Conservation (phyloP, 2,329 filamentous ascomycete genomes). For the Penicillium digitatum region DNA sequence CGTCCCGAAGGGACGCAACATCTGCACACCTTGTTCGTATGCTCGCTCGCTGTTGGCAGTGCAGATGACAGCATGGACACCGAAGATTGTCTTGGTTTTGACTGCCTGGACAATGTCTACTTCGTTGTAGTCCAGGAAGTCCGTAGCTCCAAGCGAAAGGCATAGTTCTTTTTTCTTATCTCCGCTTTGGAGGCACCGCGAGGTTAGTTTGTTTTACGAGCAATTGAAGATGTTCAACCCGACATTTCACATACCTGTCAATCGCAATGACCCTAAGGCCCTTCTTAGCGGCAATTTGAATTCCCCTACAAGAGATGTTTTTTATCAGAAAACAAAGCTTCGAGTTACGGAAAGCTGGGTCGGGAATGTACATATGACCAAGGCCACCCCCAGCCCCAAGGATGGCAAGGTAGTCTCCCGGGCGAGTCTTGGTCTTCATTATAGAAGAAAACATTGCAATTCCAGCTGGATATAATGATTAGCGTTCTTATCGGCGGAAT, state of each 20-base stretch:
- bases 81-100: constrained; percentile 41
- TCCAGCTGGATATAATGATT: constrained; percentile 25
- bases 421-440: constrained; percentile 34
- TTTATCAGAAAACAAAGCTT: neutral
- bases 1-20: constrained; percentile 46
- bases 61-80: constrained; percentile 47
- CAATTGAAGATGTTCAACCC: neutral
- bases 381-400: constrained; percentile 38
- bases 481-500: neutral
- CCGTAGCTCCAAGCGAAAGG: constrained; percentile 31
- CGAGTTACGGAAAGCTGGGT: neutral
- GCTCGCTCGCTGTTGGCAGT: constrained; percentile 46
- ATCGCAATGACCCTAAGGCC: constrained; percentile 39
- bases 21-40: constrained; percentile 43
- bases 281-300: constrained; percentile 37
- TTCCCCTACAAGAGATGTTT: constrained; percentile 24
- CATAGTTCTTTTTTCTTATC: constrained; percentile 35
- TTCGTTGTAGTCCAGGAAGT: constrained; percentile 34
- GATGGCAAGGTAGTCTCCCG: constrained; percentile 37
- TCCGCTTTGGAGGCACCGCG: constrained; percentile 21
- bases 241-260: constrained; percentile 28
- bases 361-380: constrained; percentile 35
- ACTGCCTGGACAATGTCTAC: constrained; percentile 41
- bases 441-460: constrained; percentile 42
- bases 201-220: neutral